Evolutionary conservation across 2,329 filamentous ascomycete species (phyloP).

Genomic region (Pseudomassariella vexata): DNA sequence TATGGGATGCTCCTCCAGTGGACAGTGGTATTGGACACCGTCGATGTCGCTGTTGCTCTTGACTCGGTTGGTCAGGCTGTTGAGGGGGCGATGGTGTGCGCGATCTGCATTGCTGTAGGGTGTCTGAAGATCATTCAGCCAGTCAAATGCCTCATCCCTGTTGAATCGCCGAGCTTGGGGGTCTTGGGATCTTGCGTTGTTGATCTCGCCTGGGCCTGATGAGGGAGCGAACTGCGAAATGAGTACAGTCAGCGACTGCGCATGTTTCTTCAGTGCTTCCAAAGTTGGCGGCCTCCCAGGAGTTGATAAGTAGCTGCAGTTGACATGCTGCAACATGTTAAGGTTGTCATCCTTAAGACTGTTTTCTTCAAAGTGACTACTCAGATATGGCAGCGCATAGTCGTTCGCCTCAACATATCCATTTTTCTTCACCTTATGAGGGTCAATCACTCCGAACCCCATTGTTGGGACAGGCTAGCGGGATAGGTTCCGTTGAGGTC

Average conservation of each 20-base stretch:
- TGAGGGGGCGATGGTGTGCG: slow-evolving; percentile 40
- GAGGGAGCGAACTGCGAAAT: slow-evolving; percentile 42
- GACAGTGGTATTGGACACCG: slow-evolving; percentile 40
- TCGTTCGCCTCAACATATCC: slow-evolving; percentile 33
- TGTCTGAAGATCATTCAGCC: slow-evolving; percentile 42
- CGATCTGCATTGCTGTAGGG: slow-evolving; percentile 44
- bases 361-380: slow-evolving; percentile 30
- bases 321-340: slow-evolving; percentile 39
- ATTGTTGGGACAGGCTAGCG: no score
- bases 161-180: slow-evolving; percentile 23
- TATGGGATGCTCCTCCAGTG: slow-evolving; percentile 32
- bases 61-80: slow-evolving; percentile 40
- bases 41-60: slow-evolving; percentile 32
- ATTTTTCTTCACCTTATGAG: slow-evolving; percentile 19
- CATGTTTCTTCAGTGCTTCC: slow-evolving; percentile 53
- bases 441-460: slow-evolving; percentile 5
- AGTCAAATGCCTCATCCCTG: slow-evolving; percentile 49
- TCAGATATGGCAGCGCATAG: slow-evolving; percentile 34
- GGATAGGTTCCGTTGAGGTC: no score
- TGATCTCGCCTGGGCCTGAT: slow-evolving; percentile 22
- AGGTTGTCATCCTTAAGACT: slow-evolving; percentile 16
- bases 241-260: slow-evolving; percentile 48
- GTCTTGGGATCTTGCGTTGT: slow-evolving; percentile 14
- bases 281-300: slow-evolving; percentile 45
- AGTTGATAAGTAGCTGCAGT: slow-evolving; percentile 53